Conservation (phyloP, 345 rosid species). For the Heritiera fomes region DNA sequence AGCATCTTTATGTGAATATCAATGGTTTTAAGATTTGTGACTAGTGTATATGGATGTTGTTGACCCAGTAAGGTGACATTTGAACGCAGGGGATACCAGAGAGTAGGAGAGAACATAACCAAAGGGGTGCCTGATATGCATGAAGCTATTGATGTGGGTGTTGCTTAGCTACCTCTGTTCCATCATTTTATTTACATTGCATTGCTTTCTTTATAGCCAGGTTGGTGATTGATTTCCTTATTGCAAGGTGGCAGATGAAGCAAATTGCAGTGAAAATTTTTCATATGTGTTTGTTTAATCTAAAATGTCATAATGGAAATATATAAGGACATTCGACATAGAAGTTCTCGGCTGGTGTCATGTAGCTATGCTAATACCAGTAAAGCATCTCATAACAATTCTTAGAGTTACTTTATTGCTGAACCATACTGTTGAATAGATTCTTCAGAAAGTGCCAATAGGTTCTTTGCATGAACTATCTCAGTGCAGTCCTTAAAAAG, state of each 20-base stretch:
- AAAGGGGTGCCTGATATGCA: conserved; percentile 74
- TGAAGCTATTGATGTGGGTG: conserved; percentile 76
- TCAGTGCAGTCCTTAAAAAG: background rate
- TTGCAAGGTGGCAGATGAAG: background rate
- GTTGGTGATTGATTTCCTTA: background rate
- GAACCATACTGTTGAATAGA: background rate
- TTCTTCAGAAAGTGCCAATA: background rate
- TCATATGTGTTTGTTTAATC: background rate
- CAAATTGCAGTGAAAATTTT: background rate
- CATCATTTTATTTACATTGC: background rate
- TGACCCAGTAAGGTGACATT: background rate
- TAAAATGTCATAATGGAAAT: too few species aligned
- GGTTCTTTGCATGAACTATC: background rate
- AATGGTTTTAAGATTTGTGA: background rate
- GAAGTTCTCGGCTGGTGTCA: background rate
- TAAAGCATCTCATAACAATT: background rate
- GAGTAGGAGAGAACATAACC: conserved; percentile 79
- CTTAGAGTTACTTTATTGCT: too few species aligned
- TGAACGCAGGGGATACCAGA: conserved; percentile 84
- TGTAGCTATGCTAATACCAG: background rate
- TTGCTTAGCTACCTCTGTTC: background rate
- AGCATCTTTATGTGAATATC: background rate
- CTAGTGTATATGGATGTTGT: background rate
- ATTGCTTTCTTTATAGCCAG: background rate
- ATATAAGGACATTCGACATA: background rate